Evolutionary conservation across 768 basidiomycete genomes (phyloP), one percentile per base, ranked within the genome.

Genomic region (Pulveroboletus sp.): DNA sequence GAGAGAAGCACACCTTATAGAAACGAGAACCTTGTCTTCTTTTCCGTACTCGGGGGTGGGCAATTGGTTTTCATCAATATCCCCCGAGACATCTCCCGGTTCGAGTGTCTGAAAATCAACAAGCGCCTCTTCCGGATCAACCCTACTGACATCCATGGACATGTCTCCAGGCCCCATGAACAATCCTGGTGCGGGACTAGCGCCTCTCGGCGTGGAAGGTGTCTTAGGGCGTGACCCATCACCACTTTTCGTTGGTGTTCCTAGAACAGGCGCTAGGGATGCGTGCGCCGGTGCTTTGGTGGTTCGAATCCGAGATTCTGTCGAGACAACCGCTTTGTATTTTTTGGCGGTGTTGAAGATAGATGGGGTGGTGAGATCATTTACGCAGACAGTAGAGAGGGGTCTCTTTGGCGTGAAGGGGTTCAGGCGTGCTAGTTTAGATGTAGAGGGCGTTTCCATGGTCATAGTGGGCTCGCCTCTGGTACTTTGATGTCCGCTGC

Each of bases 21-120:
- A 90, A 18, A 92, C 89, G 66, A 92, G 82, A 39, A 91, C 90
- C 64, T 92, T 91, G 65, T 91, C 89, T 47, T 88, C 80, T 45
- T 78, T 81, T n/a, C 85, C 83, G 52, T 83, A 79, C 44, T 82
- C 76, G 1, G 69, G 65, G 1, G 65, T 61, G n/a, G 66, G 68
- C 47, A 70, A 55, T 14, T 82, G 60, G 15, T 73, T 72, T 47
- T 83, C 81, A 47, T 89, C 88, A 2, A 88, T 72, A 46, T 85
- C 85, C 0, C 68, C 84, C 9, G 82, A 87, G 8, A 88, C 57
- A 61, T 91, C 88, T 0, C 76, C 76, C 6, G 76, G 72, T 37
- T 89, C 88, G 2, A 92, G 78, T 2, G 72, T 86, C 62, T 86
- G 76, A 54, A 71, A 86, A 64, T 92, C 89, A 7, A 92, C 82